Base-by-base conservation (phyloP, 768 basidiomycete species). In the Galerina sulciceps region DNA sequence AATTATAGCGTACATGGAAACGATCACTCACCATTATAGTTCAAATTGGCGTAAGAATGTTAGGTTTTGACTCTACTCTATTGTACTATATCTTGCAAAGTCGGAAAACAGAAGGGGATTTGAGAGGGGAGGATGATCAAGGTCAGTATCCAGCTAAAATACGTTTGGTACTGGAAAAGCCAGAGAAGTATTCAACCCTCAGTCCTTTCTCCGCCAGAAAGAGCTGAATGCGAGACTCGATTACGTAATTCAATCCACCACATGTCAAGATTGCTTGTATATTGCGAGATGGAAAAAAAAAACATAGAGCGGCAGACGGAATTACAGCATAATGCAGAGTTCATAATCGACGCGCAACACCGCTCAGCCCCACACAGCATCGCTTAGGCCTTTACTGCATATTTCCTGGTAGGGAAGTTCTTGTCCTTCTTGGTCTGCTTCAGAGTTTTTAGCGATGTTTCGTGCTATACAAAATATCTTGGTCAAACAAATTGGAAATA, bases 351-450 rank as follows among this genome's bases (percentile, higher is more conserved):
- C 65, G 56, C 47, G 65, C 55, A 65, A 53, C 54, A 58, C 56
- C 58, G 44, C 41, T 58, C 55, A 47, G 36, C 59, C 40, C 55
- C 57, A 47, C 54, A 4, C 26, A 31, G 26, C 57, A 56, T 43
- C 65, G 59, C 75, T 86, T 76, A 89, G 81, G 93, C 94, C 86
- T 93, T 96, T 75, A 98, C 90, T 63, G 96, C 95, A 78, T 90
- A 99, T 81, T 95, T 96, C 76, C 96, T 85, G 72, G 81, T 73
- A 37, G 95, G 94, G 84, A 97, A 97, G 83, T 97, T 95, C 68
- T 84, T 82, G 61, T 94, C 90, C 85, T 91, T 95, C 91, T 98
- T 98, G 78, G 79, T 82, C 76, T 96, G 94, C 81, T 90, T 93
- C 77, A 91, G 82, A 55, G 97, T 99, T 84, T 93, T 93, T 67